These are phyloP conservation scores for Leccinum pellstonianum DNA, from an alignment of 768 basidiomycete genomes.

Conservation along the genomic window DNA sequence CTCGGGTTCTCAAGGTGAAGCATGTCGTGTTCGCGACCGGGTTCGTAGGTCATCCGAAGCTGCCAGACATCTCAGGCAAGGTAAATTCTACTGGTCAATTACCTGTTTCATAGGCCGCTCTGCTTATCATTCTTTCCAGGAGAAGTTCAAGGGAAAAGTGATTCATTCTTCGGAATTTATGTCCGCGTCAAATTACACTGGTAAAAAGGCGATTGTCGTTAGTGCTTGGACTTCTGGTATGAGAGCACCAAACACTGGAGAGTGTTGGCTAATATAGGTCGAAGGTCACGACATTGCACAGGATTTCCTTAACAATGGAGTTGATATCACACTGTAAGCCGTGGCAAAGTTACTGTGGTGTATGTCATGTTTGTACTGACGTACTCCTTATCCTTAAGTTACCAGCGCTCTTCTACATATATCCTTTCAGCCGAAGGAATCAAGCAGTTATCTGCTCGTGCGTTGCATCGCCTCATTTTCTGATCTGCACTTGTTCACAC, in stretches of 20 bases:
- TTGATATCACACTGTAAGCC: constrained; percentile 30
- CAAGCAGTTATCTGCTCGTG: constrained; percentile 10
- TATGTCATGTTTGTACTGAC: neutral
- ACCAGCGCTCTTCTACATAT: constrained; percentile 32
- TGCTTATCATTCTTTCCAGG: constrained; percentile 28
- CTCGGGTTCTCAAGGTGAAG: constrained; percentile 39
- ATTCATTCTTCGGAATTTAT: constrained; percentile 55
- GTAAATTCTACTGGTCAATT: constrained; percentile 19
- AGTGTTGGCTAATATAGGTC: constrained; percentile 11
- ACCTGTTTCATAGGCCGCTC: neutral
- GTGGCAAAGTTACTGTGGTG: neutral
- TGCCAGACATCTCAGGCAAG: constrained; percentile 45
- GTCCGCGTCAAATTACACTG: constrained; percentile 45
- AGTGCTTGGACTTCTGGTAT: constrained; percentile 63
- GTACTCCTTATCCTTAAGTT: constrained; percentile 8
- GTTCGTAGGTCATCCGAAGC: constrained; percentile 42
- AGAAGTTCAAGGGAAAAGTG: constrained; percentile 51
- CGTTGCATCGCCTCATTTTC: neutral
- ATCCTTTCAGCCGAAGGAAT: constrained; percentile 14
- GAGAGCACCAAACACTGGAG: neutral
- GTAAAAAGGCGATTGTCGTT: constrained; percentile 67
- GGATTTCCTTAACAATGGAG: constrained; percentile 31
- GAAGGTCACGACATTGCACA: constrained; percentile 39
- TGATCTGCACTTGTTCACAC: neutral
- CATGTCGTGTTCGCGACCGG: constrained; percentile 63